phyloP scores from a whole-genome alignment of 257 asterid genomes.

The Fraxinus anomala region DNA sequence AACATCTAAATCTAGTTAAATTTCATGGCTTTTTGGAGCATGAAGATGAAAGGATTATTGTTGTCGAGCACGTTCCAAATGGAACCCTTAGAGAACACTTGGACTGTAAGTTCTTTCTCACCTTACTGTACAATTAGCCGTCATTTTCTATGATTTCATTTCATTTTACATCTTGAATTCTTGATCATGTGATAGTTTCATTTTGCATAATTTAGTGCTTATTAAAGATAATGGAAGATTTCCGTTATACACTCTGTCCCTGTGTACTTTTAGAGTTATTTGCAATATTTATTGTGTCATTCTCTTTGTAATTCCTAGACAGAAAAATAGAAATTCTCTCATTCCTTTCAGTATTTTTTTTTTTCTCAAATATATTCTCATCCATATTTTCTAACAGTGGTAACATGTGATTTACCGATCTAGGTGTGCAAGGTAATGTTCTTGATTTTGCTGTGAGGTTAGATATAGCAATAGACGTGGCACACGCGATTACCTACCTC shows the following conservation, averaged over 20 bases:
- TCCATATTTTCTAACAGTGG: not conserved
- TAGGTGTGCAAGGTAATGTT: constrained; percentile 60
- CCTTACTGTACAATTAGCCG: not conserved
- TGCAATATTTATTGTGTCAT: not conserved
- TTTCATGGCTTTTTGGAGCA: constrained; percentile 80
- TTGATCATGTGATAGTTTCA: not conserved
- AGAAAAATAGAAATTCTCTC: not conserved
- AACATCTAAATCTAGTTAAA: constrained; percentile 81
- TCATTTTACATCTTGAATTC: not conserved
- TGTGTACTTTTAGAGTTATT: no score
- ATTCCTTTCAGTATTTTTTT: not conserved
- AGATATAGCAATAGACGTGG: constrained; percentile 88
- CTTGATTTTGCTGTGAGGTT: constrained; percentile 77
- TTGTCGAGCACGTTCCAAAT: constrained; percentile 84
- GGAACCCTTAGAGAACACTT: constrained; percentile 91
- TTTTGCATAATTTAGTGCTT: not conserved
- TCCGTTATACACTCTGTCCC: no score
- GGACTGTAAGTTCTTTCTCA: constrained; percentile 67
- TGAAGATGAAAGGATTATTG: constrained; percentile 76
- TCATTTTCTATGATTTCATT: not conserved
- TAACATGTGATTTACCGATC: constrained; percentile 24
- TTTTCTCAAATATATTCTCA: not conserved
- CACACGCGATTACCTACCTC: constrained; percentile 93
- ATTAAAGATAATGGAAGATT: not conserved
- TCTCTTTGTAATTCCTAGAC: not conserved